Conservation (phyloP, 176 grass and related monocot species). For the Oryza nivara region DNA sequence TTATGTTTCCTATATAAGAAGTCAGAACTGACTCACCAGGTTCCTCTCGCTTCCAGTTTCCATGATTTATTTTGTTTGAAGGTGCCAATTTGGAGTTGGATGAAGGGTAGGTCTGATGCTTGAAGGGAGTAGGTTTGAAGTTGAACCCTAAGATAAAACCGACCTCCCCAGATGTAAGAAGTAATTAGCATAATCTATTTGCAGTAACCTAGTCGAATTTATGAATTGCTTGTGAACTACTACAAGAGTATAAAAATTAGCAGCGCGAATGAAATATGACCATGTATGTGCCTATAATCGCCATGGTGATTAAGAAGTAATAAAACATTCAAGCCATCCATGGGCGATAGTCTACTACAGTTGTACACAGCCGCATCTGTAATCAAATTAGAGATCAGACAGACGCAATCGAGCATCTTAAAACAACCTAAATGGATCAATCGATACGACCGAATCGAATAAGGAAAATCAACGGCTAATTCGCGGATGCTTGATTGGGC, state of each 20-base stretch:
- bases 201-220: not conserved
- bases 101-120: too few species aligned
- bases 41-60: constrained; percentile 59
- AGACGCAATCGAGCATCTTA: not conserved
- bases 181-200: too few species aligned
- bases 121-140: too few species aligned
- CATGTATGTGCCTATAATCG: too few species aligned
- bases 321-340: not conserved
- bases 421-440: not conserved
- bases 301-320: not conserved
- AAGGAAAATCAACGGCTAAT: too few species aligned
- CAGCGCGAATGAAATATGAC: not conserved
- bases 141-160: too few species aligned
- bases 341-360: not conserved
- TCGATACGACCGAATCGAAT: not conserved
- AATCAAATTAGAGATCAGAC: not conserved
- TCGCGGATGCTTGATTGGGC: not conserved
- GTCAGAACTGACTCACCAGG: constrained; percentile 54
- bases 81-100: constrained; percentile 84
- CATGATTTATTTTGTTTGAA: constrained; percentile 63
- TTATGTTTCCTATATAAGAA: constrained; percentile 53
- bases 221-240: not conserved
- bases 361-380: not conserved
- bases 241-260: constrained; percentile 3
- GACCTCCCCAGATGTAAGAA: too few species aligned